phyloP scores from a whole-genome alignment of 345 rosid genomes.

The Eucalyptus rudis region DNA sequence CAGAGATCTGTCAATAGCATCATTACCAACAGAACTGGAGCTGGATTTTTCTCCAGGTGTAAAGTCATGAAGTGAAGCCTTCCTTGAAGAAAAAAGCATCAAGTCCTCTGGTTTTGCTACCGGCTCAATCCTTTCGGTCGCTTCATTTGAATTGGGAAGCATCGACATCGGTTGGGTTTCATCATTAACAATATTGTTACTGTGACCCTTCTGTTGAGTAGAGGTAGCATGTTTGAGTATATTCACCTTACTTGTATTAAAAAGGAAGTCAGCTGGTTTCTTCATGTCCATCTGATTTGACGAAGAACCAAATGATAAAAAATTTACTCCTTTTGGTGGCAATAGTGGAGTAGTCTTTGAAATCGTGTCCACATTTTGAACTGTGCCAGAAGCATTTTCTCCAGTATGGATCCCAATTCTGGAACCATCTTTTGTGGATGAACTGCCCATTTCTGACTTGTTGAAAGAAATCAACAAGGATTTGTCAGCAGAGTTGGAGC shows the following conservation, averaged over 20 bases:
- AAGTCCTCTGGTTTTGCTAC: slow-evolving; percentile 14
- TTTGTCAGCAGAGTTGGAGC: not conserved
- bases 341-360: not conserved
- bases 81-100: slow-evolving; percentile 26
- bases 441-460: not conserved
- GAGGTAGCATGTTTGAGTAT: slow-evolving; percentile 5
- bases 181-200: not conserved
- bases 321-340: slow-evolving; percentile 35
- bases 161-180: not conserved
- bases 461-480: not conserved
- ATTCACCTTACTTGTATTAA: not conserved
- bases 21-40: not conserved
- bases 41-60: not conserved
- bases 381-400: not conserved
- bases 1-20: not conserved
- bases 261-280: slow-evolving; percentile 1
- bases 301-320: slow-evolving; percentile 16
- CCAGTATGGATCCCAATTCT: not conserved
- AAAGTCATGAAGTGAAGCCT: not conserved
- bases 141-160: not conserved
- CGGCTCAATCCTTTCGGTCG: not conserved
- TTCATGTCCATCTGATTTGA: not conserved
- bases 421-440: not conserved
- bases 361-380: not conserved
- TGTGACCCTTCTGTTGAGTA: not conserved